Percentiles rank a stretch among this genome's conserved stretches.
Evolutionary conservation across 2,329 filamentous ascomycete species (phyloP).

Genomic region (Monilinia fructigena): DNA sequence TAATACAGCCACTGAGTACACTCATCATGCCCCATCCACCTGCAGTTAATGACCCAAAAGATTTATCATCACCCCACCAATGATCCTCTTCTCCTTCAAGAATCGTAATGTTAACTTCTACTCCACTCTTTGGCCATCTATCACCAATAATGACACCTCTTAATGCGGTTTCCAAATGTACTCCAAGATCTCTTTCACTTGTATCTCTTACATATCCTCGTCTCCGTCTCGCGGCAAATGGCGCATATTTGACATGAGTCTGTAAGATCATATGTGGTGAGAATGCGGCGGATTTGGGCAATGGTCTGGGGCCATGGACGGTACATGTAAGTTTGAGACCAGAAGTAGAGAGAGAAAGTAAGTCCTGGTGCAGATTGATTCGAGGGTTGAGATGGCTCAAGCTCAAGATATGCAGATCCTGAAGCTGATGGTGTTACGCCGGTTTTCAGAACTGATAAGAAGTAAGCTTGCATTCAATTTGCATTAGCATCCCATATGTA

Average conservation of each 20-base stretch:
- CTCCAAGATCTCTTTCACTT: conserved; percentile 82
- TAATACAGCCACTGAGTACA: conserved; percentile 87
- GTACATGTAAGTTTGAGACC: conserved; percentile 90
- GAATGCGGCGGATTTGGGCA: conserved; percentile 87
- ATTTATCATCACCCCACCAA: conserved; percentile 58
- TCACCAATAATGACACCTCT: conserved; percentile 88
- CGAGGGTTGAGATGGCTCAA: conserved; percentile 49
- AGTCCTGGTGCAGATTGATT: conserved; percentile 51
- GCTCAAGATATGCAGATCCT: conserved; percentile 83
- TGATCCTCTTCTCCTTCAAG: conserved; percentile 87
- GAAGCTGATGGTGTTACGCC: conserved; percentile 90
- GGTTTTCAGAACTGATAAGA: conserved; percentile 73
- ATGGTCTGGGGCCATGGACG: conserved; percentile 86
- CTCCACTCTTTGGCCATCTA: conserved; percentile 95
- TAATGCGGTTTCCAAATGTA: conserved; percentile 87
- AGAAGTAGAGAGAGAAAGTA: conserved; percentile 44
- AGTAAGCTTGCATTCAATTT: neutral
- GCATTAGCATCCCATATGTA: neutral
- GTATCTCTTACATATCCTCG: conserved; percentile 84
- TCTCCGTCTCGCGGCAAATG: conserved; percentile 81
- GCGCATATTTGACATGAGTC: conserved; percentile 94
- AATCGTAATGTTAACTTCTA: conserved; percentile 92
- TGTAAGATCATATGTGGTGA: conserved; percentile 88
- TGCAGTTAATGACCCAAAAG: conserved; percentile 51
- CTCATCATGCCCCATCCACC: conserved; percentile 88